Evolutionary conservation across 1,284 basidiomycete species (phyloP).

Genomic region (Spongiforma sp.): DNA sequence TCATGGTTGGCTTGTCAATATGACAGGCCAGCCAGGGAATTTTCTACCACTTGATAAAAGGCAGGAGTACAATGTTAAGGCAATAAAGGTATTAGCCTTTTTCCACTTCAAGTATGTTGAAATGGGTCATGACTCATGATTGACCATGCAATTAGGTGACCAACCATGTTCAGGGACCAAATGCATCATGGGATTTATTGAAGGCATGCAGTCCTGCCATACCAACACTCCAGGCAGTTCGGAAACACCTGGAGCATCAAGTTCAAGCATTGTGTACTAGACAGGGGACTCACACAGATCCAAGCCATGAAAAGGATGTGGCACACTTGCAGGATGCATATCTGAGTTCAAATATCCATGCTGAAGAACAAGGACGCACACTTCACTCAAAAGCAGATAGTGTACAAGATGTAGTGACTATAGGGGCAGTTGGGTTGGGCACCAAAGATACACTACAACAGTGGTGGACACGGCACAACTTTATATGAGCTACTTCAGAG

Average conservation of each 20-base stretch:
- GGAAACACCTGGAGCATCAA: constrained; percentile 10
- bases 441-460: neutral
- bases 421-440: neutral
- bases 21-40: constrained; percentile 1
- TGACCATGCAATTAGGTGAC: constrained; percentile 3
- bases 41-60: constrained; percentile 10
- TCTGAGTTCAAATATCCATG: neutral
- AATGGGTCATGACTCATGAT: neutral
- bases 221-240: constrained; percentile 2
- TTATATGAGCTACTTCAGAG: neutral
- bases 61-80: constrained; percentile 16
- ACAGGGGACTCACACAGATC: constrained; percentile 1
- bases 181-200: constrained; percentile 11
- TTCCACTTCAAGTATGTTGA: no score
- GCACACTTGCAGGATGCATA: neutral
- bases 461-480: neutral
- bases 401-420: neutral
- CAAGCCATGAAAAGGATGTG: neutral
- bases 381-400: neutral
- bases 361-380: neutral
- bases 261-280: neutral
- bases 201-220: constrained; percentile 5
- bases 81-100: no score
- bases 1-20: constrained; percentile 14
- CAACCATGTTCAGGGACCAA: constrained; percentile 7